Conservation (phyloP, 2,329 filamentous ascomycete species). For the Botrytis cinerea region DNA sequence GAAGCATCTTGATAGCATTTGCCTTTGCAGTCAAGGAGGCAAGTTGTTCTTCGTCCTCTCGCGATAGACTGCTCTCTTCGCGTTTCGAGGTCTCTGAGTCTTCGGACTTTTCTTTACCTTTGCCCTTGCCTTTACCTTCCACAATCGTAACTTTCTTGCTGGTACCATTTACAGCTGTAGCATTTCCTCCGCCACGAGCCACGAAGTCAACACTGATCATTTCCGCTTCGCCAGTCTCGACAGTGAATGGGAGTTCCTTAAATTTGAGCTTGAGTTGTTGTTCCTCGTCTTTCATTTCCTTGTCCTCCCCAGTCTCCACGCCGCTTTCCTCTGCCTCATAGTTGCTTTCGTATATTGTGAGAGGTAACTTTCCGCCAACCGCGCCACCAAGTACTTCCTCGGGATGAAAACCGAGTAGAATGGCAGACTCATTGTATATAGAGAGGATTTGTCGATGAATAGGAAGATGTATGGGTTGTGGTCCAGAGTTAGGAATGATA, state of each 20-base stretch:
- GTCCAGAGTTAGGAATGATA: constrained; percentile 70
- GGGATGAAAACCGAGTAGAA: constrained; percentile 86
- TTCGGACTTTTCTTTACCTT: constrained; percentile 37
- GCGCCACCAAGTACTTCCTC: constrained; percentile 54
- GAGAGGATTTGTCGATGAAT: constrained; percentile 78
- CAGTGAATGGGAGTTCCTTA: constrained; percentile 77
- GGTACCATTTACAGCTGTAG: constrained; percentile 57
- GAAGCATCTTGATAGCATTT: constrained; percentile 93
- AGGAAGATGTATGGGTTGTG: constrained; percentile 64
- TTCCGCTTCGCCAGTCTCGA: constrained; percentile 93
- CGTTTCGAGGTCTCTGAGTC: constrained; percentile 41
- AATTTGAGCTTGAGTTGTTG: constrained; percentile 67
- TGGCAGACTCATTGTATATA: constrained; percentile 76
- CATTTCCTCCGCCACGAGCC: constrained; percentile 79
- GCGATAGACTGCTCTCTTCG: constrained; percentile 55
- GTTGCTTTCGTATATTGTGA: constrained; percentile 87
- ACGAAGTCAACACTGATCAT: constrained; percentile 98
- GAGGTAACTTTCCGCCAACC: constrained; percentile 77
- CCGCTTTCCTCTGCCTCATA: constrained; percentile 66
- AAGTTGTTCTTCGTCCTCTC: constrained; percentile 63
- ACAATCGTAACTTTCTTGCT: constrained; percentile 36
- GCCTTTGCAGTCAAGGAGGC: constrained; percentile 77
- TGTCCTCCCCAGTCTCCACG: constrained; percentile 60
- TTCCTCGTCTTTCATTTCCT: constrained; percentile 70
- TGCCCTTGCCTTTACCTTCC: constrained; percentile 42